Percentiles rank a stretch among this genome's conserved stretches.
phyloP scores from a whole-genome alignment of 306 rosid genomes.

The Cucumis sativus region DNA sequence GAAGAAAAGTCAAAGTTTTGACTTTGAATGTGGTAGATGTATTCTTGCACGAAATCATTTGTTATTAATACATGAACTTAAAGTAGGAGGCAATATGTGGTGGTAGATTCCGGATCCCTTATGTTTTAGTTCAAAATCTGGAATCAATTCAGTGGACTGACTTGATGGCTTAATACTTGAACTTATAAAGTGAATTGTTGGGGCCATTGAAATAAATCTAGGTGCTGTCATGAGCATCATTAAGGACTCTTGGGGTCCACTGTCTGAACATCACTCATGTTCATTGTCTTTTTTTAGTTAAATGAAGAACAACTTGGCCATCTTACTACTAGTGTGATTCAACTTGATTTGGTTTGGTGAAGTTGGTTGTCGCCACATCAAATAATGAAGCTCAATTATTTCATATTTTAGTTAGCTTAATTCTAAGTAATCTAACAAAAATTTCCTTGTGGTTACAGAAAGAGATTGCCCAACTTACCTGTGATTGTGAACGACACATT shows the following conservation, averaged over 20 bases:
- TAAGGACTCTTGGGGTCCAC: not conserved
- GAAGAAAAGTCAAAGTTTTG: not conserved
- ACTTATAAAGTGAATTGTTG: not conserved
- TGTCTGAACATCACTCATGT: not conserved
- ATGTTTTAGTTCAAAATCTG: not conserved
- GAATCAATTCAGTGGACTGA: not conserved
- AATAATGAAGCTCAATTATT: not conserved
- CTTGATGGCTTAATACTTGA: not conserved
- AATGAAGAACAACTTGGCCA: not conserved
- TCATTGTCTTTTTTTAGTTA: not conserved
- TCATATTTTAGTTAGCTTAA: not conserved
- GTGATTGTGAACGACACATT: conserved; percentile 81
- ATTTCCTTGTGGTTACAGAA: conserved; percentile 41
- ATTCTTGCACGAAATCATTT: not conserved
- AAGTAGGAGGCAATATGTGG: not conserved
- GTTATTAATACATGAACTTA: not conserved
- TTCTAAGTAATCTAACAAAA: conserved; percentile 16
- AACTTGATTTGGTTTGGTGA: not conserved
- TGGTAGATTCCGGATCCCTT: not conserved
- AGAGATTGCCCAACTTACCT: conserved; percentile 87
- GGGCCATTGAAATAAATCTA: not conserved
- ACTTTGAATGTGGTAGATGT: not conserved
- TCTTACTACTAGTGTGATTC: not conserved
- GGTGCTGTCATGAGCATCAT: not conserved
- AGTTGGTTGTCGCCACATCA: not conserved